Conservation (phyloP, 495 filamentous ascomycete species). For the Tuber melanosporum region DNA sequence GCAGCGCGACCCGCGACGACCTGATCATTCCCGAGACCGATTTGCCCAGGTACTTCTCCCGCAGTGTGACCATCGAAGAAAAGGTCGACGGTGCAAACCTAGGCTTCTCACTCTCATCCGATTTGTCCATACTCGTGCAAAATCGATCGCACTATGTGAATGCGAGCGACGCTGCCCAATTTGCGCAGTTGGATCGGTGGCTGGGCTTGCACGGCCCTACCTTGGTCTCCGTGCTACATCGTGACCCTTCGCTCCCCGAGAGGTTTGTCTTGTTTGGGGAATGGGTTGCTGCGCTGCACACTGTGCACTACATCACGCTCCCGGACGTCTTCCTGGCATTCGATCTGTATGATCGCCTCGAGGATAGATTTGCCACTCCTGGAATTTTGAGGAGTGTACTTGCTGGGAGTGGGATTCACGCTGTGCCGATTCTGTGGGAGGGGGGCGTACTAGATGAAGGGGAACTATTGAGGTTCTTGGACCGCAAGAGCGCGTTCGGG, state of each 20-base stretch:
- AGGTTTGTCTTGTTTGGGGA: slow-evolving; percentile 27
- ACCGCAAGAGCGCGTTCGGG: slow-evolving; percentile 16
- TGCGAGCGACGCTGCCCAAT: slow-evolving; percentile 24
- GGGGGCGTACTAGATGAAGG: slow-evolving; percentile 14
- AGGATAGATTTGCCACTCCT: slow-evolving; percentile 2
- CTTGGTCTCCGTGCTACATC: slow-evolving; percentile 10
- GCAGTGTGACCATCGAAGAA: slow-evolving; percentile 14
- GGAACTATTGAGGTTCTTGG: slow-evolving; percentile 19
- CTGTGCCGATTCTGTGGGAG: slow-evolving; percentile 24
- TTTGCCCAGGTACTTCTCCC: slow-evolving; percentile 5
- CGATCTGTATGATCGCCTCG: slow-evolving; percentile 26
- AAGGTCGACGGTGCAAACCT: slow-evolving; percentile 33
- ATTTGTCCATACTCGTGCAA: slow-evolving; percentile 16
- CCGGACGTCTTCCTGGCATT: slow-evolving; percentile 23
- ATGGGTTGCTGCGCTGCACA: slow-evolving; percentile 28
- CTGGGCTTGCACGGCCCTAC: slow-evolving; percentile 3
- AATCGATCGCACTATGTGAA: slow-evolving; percentile 28
- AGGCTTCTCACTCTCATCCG: slow-evolving; percentile 22
- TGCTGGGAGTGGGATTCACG: slow-evolving; percentile 7
- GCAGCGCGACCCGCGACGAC: slow-evolving; percentile 26
- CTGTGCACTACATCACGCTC: slow-evolving; percentile 17
- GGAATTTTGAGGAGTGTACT: slow-evolving; percentile 2
- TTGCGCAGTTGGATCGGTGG: slow-evolving; percentile 18
- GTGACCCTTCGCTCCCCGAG: slow-evolving; percentile 10
- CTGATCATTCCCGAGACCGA: slow-evolving; percentile 12